A percentile compares a stretch with the other conserved stretches of the same genome.
Conservation (phyloP, 2,329 filamentous ascomycete genomes). For the Colletotrichum eremochloae region DNA sequence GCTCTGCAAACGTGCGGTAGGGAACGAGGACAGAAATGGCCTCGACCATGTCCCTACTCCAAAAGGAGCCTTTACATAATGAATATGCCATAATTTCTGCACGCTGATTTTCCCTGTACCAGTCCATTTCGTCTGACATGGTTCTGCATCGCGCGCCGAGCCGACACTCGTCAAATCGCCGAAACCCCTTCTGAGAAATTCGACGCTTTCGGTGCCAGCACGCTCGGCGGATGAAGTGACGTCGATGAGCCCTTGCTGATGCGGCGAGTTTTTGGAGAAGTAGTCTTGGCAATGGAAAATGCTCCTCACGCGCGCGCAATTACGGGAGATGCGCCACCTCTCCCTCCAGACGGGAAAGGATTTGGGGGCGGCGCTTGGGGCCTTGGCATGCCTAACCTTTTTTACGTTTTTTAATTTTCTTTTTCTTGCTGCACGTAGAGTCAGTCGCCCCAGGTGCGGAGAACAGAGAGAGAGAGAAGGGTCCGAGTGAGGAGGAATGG, state of each 20-base stretch:
- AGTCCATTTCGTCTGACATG: no score
- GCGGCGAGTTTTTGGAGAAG: not conserved
- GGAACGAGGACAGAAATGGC: not conserved
- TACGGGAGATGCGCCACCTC: slow-evolving; percentile 3
- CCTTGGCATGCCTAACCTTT: slow-evolving; percentile 12
- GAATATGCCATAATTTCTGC: not conserved
- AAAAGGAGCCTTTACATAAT: not conserved
- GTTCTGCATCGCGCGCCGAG: not conserved
- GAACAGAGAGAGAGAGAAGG: not conserved
- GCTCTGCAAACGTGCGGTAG: not conserved
- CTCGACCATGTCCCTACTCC: not conserved
- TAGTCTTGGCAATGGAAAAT: not conserved
- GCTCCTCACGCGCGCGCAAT: not conserved
- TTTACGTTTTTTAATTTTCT: not conserved
- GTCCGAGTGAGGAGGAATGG: not conserved
- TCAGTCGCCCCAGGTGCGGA: not conserved
- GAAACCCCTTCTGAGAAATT: not conserved
- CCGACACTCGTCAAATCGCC: no score
- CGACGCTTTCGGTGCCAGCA: not conserved
- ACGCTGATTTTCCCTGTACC: not conserved
- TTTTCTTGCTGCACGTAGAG: not conserved
- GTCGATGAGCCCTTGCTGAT: slow-evolving; percentile 6
- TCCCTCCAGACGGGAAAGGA: not conserved
- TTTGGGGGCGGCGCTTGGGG: slow-evolving; percentile 13
- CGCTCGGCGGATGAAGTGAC: not conserved